A percentile compares a stretch with the other conserved stretches of the same genome.
These are phyloP conservation scores for Yamadazyma atlantica DNA, from an alignment of 1,139 yeast species.

Conservation along the genomic window DNA sequence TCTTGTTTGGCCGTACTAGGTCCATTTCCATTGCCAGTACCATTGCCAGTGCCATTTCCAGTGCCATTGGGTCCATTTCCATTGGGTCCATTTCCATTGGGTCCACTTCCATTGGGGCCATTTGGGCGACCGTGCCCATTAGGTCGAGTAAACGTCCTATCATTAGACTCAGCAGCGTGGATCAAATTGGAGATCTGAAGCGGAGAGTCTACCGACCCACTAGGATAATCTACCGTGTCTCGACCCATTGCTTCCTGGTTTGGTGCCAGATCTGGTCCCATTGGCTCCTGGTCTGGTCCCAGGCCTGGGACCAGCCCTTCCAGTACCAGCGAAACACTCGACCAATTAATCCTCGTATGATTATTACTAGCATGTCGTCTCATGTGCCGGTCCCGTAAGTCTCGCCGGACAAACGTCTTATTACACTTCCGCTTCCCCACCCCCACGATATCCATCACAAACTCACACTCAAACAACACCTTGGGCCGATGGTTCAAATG, in stretches of 20 bases:
- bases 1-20: too few relatives aligned
- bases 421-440: slow-evolving; percentile 32
- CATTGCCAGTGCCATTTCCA: background rate
- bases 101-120: background rate
- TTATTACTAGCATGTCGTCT: slow-evolving; percentile 27
- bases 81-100: background rate
- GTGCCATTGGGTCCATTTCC: too few relatives aligned
- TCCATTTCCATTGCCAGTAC: background rate
- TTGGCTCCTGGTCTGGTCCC: too few relatives aligned
- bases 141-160: slow-evolving; percentile 1
- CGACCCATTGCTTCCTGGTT: too few relatives aligned
- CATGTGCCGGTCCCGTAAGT: slow-evolving; percentile 39
- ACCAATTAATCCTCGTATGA: slow-evolving; percentile 14
- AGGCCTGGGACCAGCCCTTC: slow-evolving; percentile 9
- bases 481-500: slow-evolving; percentile 46
- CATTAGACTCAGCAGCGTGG: slow-evolving; percentile 13
- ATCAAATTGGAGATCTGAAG: slow-evolving; percentile 21
- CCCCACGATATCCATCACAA: slow-evolving; percentile 26
- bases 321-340: slow-evolving; percentile 12
- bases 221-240: too few relatives aligned
- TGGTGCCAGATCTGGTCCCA: too few relatives aligned
- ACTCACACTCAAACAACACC: slow-evolving; percentile 36
- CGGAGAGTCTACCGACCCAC: slow-evolving; percentile 16
- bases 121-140: too few relatives aligned
- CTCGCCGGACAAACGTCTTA: slow-evolving; percentile 45